These are phyloP conservation scores for Ustilago cynodontis DNA, from an alignment of 1,284 basidiomycete genomes.

Conservation along the genomic window DNA sequence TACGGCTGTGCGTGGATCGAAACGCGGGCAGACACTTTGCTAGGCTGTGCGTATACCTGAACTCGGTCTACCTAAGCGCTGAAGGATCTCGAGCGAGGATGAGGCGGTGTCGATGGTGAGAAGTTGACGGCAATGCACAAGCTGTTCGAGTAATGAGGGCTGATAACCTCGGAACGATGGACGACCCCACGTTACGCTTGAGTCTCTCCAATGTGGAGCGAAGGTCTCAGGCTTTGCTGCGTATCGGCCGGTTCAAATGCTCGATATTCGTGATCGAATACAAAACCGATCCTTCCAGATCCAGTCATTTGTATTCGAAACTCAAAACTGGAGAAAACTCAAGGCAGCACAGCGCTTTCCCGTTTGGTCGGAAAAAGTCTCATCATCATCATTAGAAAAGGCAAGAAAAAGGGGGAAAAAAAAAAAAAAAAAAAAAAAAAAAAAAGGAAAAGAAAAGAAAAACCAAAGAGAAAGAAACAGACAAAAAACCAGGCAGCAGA, in stretches of 20 bases:
- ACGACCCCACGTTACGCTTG: slow-evolving; percentile 1
- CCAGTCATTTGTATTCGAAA: neutral
- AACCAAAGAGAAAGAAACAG: neutral
- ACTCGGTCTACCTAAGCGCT: neutral
- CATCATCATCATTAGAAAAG: neutral
- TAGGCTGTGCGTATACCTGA: neutral
- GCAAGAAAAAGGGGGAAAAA: neutral
- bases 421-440: neutral
- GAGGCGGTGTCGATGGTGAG: neutral
- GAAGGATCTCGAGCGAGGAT: neutral
- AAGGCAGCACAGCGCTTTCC: slow-evolving; percentile 1
- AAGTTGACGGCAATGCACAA: slow-evolving; percentile 11
- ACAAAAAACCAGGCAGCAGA: neutral
- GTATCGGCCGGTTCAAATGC: slow-evolving; percentile 14
- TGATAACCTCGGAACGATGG: slow-evolving; percentile 6
- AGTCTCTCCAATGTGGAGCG: slow-evolving; percentile 13
- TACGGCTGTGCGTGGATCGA: neutral
- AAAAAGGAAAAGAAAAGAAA: neutral
- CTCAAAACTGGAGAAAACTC: neutral
- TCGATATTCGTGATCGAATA: slow-evolving; percentile 22
- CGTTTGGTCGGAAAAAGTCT: neutral
- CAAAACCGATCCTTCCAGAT: slow-evolving; percentile 2
- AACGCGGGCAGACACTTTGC: neutral
- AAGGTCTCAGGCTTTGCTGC: neutral
- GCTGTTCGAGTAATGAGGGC: neutral